Evolutionary conservation across 2,329 filamentous ascomycete species (phyloP).

Genomic region (Chalara sp.): DNA sequence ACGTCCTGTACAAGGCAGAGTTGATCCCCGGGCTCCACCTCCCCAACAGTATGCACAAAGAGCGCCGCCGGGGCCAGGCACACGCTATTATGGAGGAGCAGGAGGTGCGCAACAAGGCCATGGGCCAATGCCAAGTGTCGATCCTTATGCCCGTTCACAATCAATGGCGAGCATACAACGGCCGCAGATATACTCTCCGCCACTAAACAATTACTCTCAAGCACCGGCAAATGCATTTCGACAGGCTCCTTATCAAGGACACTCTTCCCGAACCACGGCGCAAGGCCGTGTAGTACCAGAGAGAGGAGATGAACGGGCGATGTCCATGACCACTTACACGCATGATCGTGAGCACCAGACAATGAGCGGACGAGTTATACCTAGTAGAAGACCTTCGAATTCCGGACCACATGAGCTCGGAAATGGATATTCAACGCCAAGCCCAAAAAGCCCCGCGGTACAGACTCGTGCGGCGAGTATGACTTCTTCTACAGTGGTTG

Average conservation of each 20-base stretch:
- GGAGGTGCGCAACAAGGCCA: conserved; percentile 37
- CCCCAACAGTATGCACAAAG: conserved; percentile 37
- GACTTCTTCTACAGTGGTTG: conserved; percentile 33
- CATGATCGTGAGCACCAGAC: conserved; percentile 79
- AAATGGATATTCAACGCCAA: conserved; percentile 20
- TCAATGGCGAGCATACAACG: conserved; percentile 75
- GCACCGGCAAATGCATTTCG: conserved; percentile 71
- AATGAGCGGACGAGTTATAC: conserved; percentile 88
- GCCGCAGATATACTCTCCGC: conserved; percentile 64
- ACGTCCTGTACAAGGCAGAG: conserved; percentile 58
- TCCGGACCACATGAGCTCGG: conserved; percentile 21
- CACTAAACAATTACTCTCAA: conserved; percentile 54
- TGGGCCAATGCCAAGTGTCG: conserved; percentile 67
- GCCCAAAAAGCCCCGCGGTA: conserved; percentile 32
- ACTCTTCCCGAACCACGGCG: conserved; percentile 72
- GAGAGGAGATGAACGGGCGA: conserved; percentile 83
- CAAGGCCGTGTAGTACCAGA: conserved; percentile 90
- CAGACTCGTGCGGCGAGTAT: conserved; percentile 55
- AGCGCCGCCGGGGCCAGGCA: conserved; percentile 35
- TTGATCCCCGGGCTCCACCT: conserved; percentile 28
- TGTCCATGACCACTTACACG: conserved; percentile 87
- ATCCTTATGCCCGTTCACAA: conserved; percentile 77
- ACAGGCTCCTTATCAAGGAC: conserved; percentile 64
- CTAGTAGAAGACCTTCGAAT: conserved; percentile 53
- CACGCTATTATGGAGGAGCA: conserved; percentile 54